Base-by-base conservation (phyloP, 441 rosid genomes). In the Lepidium campestre region DNA sequence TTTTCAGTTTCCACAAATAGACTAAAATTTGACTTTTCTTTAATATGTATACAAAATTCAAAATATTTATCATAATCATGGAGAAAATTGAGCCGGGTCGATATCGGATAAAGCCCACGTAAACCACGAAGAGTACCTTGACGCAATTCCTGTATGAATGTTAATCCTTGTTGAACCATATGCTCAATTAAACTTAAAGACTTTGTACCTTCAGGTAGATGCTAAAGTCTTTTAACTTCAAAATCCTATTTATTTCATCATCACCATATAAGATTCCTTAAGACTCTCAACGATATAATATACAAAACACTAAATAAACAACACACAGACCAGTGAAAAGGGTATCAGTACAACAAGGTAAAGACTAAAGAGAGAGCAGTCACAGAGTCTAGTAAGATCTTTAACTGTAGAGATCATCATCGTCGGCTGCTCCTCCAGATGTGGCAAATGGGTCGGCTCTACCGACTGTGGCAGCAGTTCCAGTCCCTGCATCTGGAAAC, bases 321-420 rank as follows among this genome's bases (percentile, higher is more conserved):
- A 19, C 14, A 67, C 42, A 49, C 11, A 13, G 6, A 37, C 49
- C 31, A 52, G 9, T 10, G 6, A 19, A 36, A 27, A 32, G n/a
- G 18, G 45, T 5, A 14, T 11, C 4, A 19, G 42, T 31, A 20
- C 12, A 41, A 29, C 14, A 41, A 52, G 5, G 15, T 29, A 39
- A 14, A 67, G 20, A 57, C 62, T 14, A 23, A 14, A 59, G 23
- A 62, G 1, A 62, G 50, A 11, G 29, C 32, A 44, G 8, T 11
- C 17, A 45, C 31, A 23, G 14, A 41, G n/a, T 22, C 6, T 34
- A 25, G 23, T 53, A 8, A 31, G 5, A 40, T 29, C 83, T 18
- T 74, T 53, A 80, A 62, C 68, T 77, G 79, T 79, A 83, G 63
- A 81, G 82, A 68, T 83, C 87, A 72, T 81, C 87, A 48, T 80